Percentiles rank a stretch among this genome's conserved stretches.
These are phyloP conservation scores for Leccinum longicurvipes DNA, from an alignment of 768 basidiomycete genomes.

Conservation along the genomic window DNA sequence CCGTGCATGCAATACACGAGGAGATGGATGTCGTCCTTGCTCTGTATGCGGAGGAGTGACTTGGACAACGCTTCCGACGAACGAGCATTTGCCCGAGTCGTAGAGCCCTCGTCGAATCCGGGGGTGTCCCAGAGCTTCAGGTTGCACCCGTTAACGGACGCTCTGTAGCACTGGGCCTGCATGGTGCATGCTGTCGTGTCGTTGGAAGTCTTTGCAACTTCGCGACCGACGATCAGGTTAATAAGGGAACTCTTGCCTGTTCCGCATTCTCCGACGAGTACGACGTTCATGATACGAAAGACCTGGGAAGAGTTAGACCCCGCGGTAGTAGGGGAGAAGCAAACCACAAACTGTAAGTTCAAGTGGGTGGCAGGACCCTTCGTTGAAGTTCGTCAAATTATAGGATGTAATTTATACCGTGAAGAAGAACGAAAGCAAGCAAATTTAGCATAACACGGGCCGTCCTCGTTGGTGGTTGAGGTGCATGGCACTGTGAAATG, in stretches of 20 bases:
- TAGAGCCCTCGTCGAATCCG: constrained; percentile 15
- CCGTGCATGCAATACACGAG: constrained; percentile 22
- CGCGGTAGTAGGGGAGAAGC: not conserved
- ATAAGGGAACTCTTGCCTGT: constrained; percentile 26
- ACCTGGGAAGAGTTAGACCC: constrained; percentile 5
- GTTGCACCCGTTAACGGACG: constrained; percentile 10
- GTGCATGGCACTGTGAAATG: not conserved
- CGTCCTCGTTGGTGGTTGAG: not conserved
- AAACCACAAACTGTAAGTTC: not conserved
- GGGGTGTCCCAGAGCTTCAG: constrained; percentile 17
- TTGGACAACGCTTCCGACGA: constrained; percentile 2
- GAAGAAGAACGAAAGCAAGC: not conserved
- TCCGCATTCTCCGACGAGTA: constrained; percentile 24
- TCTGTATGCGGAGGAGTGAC: constrained; percentile 7
- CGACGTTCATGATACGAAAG: constrained; percentile 15
- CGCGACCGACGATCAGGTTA: constrained; percentile 15
- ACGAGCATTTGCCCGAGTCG: not conserved
- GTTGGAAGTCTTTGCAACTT: constrained; percentile 16
- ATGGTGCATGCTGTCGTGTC: constrained; percentile 21
- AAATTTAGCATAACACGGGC: not conserved
- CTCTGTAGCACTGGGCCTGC: constrained; percentile 5
- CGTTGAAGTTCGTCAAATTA: not conserved
- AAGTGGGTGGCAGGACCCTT: not conserved
- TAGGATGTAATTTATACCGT: constrained; percentile 7
- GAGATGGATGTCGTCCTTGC: constrained; percentile 12